These are phyloP conservation scores for Ophiosphaerella korrae DNA, from an alignment of 2,329 filamentous ascomycete genomes.

Conservation along the genomic window DNA sequence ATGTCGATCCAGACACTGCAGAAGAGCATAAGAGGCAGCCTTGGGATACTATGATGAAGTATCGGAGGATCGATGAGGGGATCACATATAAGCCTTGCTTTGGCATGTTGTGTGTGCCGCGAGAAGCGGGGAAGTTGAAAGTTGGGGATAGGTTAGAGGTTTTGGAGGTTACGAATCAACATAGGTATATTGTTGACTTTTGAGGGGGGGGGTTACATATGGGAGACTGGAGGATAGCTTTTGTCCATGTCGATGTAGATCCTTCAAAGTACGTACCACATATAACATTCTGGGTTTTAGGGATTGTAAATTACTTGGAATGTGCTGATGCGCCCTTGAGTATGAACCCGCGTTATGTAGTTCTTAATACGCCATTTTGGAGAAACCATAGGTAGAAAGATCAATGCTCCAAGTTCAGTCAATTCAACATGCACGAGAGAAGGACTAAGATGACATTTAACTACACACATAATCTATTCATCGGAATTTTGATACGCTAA, in stretches of 20 bases:
- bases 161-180: constrained; percentile 61
- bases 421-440: too few relatives aligned
- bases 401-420: too few relatives aligned
- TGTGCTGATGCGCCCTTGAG: too few relatives aligned
- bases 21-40: constrained; percentile 64
- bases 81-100: constrained; percentile 69
- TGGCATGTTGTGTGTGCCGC: constrained; percentile 68
- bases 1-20: constrained; percentile 67
- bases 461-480: too few relatives aligned
- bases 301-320: too few relatives aligned
- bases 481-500: too few relatives aligned
- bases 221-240: background rate
- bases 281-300: too few relatives aligned
- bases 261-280: background rate
- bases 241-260: background rate
- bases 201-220: constrained; percentile 5
- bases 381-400: too few relatives aligned
- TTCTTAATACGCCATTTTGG: too few relatives aligned
- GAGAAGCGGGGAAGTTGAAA: constrained; percentile 60
- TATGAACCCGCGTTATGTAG: too few relatives aligned
- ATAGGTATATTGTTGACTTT: constrained; percentile 57
- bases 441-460: too few relatives aligned
- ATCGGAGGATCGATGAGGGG: constrained; percentile 64
- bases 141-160: constrained; percentile 66
- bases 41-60: constrained; percentile 67